Evolutionary conservation across 352 stramenopile species (phyloP).

Genomic region (Pythium utonaiense): DNA sequence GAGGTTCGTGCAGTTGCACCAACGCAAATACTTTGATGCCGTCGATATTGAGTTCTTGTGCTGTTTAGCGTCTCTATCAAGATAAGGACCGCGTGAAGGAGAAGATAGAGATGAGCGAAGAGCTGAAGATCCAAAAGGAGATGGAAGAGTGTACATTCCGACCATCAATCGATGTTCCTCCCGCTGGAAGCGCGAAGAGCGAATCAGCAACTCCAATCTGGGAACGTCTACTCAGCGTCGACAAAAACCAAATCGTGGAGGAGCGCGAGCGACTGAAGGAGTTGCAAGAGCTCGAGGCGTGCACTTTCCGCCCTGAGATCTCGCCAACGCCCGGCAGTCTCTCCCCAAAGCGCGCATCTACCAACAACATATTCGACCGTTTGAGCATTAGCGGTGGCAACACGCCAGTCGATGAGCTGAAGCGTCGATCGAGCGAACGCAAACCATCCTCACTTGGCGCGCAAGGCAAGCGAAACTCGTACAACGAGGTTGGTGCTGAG

Average conservation of each 20-base stretch:
- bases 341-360: slow-evolving; percentile 36
- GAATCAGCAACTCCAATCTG: slow-evolving; percentile 53
- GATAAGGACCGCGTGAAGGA: slow-evolving; percentile 78
- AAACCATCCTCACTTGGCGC: slow-evolving; percentile 7
- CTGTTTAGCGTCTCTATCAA: slow-evolving; percentile 67
- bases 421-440: slow-evolving; percentile 26
- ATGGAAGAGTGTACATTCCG: slow-evolving; percentile 80
- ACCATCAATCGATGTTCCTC: slow-evolving; percentile 49
- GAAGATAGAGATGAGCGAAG: slow-evolving; percentile 68
- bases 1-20: slow-evolving; percentile 37
- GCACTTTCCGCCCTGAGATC: slow-evolving; percentile 81
- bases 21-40: slow-evolving; percentile 9
- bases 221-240: slow-evolving; percentile 67
- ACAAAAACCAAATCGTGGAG: slow-evolving; percentile 79
- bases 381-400: slow-evolving; percentile 31
- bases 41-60: neutral
- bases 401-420: slow-evolving; percentile 28
- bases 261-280: slow-evolving; percentile 72
- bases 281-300: slow-evolving; percentile 65
- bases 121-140: slow-evolving; percentile 67
- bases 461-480: slow-evolving; percentile 26
- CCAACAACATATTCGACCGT: slow-evolving; percentile 40
- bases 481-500: slow-evolving; percentile 29
- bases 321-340: slow-evolving; percentile 41
- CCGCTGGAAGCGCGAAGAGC: slow-evolving; percentile 27